phyloP scores from a whole-genome alignment of 352 stramenopile species.

The Phytopythium mirpurense region DNA sequence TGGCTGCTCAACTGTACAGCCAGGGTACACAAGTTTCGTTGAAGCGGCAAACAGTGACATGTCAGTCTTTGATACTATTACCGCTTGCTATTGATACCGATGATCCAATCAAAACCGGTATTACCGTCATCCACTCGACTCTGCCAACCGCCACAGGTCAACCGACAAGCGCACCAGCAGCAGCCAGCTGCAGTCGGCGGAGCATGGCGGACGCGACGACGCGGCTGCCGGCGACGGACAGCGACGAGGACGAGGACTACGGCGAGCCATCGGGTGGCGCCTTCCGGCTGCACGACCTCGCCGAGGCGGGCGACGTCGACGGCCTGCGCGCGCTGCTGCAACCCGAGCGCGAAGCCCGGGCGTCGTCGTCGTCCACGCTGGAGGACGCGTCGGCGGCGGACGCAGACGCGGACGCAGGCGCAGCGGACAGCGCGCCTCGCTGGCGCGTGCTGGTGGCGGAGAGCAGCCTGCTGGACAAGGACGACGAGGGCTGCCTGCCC shows the following conservation, averaged over 20 bases:
- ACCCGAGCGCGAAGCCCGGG: slow-evolving; percentile 18
- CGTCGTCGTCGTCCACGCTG: no score
- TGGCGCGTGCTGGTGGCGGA: slow-evolving; percentile 46
- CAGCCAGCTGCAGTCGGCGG: no score
- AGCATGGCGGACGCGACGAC: not conserved
- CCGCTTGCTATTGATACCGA: no score
- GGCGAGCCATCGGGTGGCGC: slow-evolving; percentile 30
- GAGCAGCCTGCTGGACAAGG: slow-evolving; percentile 63
- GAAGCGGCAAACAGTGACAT: no score
- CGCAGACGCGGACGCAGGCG: not conserved
- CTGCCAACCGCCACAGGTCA: no score
- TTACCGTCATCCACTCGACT: no score
- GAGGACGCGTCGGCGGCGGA: not conserved
- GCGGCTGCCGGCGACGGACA: not conserved
- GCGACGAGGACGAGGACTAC: slow-evolving; percentile 34
- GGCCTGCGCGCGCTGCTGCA: slow-evolving; percentile 45
- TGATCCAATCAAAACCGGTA: no score
- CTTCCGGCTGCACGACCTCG: slow-evolving; percentile 58
- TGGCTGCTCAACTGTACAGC: no score
- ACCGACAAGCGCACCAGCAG: no score
- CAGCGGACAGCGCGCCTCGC: slow-evolving; percentile 6
- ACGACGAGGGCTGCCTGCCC: slow-evolving; percentile 80
- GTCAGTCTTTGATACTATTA: no score
- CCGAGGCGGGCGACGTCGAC: slow-evolving; percentile 45
- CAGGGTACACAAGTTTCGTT: no score